These are phyloP conservation scores for Plasmodium inui DNA, from an alignment of 169 alveolate genomes.

Conservation along the genomic window DNA sequence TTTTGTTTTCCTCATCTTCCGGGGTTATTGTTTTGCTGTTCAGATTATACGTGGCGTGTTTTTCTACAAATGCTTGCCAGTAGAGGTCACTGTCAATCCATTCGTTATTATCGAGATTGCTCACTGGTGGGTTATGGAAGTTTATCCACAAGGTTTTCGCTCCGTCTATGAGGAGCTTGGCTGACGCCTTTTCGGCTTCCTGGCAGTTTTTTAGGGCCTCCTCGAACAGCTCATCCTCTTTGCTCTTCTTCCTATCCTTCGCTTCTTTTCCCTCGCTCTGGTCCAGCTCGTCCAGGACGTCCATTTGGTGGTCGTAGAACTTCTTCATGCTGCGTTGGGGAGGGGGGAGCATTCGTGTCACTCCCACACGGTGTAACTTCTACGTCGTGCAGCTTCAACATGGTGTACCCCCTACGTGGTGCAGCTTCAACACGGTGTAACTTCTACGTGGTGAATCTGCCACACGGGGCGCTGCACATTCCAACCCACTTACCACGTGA, in stretches of 20 bases:
- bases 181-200: constrained; percentile 81
- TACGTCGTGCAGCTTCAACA: not conserved
- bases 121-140: constrained; percentile 87
- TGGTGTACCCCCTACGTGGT: not conserved
- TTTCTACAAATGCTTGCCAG: constrained; percentile 92
- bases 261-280: not conserved
- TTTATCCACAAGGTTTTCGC: constrained; percentile 90
- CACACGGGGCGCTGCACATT: not conserved
- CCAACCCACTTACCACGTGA: constrained; percentile 49
- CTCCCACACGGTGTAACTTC: not conserved
- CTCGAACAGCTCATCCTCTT: constrained; percentile 64
- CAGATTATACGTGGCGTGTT: constrained; percentile 84
- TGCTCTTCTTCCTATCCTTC: constrained; percentile 8
- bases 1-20: constrained; percentile 77
- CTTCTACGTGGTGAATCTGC: not conserved
- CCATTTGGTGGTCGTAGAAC: constrained; percentile 77
- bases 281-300: constrained; percentile 34
- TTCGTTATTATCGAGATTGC: constrained; percentile 86
- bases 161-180: constrained; percentile 85
- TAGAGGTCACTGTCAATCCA: constrained; percentile 91
- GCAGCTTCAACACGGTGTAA: not conserved
- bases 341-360: not conserved
- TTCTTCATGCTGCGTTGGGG: constrained; percentile 75
- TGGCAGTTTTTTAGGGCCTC: constrained; percentile 78
- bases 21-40: constrained; percentile 79